A percentile compares a stretch with the other conserved stretches of the same genome.
Evolutionary conservation across 371 early-diverging fungal species (phyloP).

Genomic region (Actinomortierella wolfii): DNA sequence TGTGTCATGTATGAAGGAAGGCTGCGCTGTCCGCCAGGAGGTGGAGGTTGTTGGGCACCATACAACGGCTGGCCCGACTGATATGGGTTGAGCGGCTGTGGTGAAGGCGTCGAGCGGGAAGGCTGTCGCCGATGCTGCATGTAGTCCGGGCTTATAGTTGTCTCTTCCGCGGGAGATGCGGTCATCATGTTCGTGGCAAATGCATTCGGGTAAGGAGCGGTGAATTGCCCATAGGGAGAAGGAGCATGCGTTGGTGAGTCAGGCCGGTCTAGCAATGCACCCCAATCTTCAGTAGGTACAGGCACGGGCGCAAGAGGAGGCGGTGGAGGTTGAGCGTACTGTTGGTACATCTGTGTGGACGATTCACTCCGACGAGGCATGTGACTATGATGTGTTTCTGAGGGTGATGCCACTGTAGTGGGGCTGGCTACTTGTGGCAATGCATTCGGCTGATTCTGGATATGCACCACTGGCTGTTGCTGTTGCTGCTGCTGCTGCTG

Average conservation of each 20-base stretch:
- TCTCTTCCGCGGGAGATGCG: constrained; percentile 34
- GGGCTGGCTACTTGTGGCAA: neutral
- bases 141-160: constrained; percentile 13
- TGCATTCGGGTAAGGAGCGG: too few relatives aligned
- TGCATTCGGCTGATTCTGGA: too few relatives aligned
- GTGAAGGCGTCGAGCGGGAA: constrained; percentile 35
- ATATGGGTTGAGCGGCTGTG: too few relatives aligned
- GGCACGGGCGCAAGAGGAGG: constrained; percentile 30
- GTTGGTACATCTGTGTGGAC: too few relatives aligned
- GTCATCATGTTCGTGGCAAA: constrained; percentile 4
- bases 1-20: constrained; percentile 9
- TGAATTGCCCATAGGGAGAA: too few relatives aligned
- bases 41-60: constrained; percentile 9
- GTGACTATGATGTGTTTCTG: constrained; percentile 3
- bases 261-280: constrained; percentile 24
- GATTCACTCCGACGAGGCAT: too few relatives aligned
- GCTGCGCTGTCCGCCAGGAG: neutral
- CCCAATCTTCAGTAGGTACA: constrained; percentile 47
- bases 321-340: too few relatives aligned
- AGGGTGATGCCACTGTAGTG: constrained; percentile 5
- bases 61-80: too few relatives aligned
- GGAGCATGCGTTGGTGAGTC: constrained; percentile 10
- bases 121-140: constrained; percentile 38
- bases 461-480: constrained; percentile 3
- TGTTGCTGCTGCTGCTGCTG: constrained; percentile 7